Conservation (phyloP, 805 yeast species). For the Kluyveromyces nonfermentans region DNA sequence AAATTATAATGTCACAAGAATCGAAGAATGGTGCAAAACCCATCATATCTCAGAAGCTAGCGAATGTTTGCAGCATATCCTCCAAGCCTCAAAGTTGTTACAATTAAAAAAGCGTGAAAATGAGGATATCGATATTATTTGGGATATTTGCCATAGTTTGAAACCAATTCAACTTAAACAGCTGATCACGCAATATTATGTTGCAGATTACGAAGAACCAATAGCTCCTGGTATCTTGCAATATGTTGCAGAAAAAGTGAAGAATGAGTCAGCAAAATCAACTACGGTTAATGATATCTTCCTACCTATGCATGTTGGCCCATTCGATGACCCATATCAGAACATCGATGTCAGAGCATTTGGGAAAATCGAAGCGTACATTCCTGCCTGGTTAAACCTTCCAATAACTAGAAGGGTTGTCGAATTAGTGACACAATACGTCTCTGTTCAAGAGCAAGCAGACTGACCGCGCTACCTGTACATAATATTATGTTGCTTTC, state of each 20-base stretch:
- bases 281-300: constrained; percentile 53
- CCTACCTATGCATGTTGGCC: constrained; percentile 60
- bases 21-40: constrained; percentile 97
- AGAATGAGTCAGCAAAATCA: constrained; percentile 37
- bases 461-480: constrained; percentile 6
- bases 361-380: constrained; percentile 77
- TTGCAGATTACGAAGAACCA: constrained; percentile 93
- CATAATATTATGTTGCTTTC: constrained; percentile 3
- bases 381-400: constrained; percentile 87
- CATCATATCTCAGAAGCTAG: constrained; percentile 87
- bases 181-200: constrained; percentile 76
- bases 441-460: constrained; percentile 49
- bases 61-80: constrained; percentile 70
- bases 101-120: constrained; percentile 85
- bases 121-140: constrained; percentile 83
- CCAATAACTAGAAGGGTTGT: constrained; percentile 84
- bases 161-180: constrained; percentile 95
- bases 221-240: constrained; percentile 72
- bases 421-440: constrained; percentile 78
- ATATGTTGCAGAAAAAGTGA: constrained; percentile 72
- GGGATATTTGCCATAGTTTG: constrained; percentile 89
- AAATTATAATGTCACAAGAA: constrained; percentile 89
- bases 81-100: constrained; percentile 86
- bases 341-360: constrained; percentile 65
- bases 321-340: constrained; percentile 78